phyloP scores from a whole-genome alignment of 768 basidiomycete genomes.

The Hydnum rufescens region DNA sequence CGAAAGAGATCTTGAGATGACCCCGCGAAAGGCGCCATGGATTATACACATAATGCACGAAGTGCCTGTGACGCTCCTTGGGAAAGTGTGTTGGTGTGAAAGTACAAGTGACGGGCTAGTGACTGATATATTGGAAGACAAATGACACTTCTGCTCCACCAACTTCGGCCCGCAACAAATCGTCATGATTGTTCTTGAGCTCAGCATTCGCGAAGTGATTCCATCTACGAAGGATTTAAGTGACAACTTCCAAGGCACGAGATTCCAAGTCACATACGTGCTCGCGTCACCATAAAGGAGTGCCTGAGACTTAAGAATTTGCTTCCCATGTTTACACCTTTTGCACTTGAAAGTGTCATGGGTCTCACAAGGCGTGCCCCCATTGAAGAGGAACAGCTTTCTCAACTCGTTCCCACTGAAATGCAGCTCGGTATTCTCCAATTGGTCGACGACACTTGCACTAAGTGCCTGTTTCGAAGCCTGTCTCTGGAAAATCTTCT shows the following conservation, averaged over 20 bases:
- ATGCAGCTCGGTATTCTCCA: constrained; percentile 86
- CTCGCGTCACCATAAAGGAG: constrained; percentile 91
- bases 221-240: constrained; percentile 40
- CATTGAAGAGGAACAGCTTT: constrained; percentile 82
- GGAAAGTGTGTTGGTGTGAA: no score
- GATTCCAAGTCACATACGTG: constrained; percentile 43
- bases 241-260: not conserved
- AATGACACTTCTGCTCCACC: constrained; percentile 74
- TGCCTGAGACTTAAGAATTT: constrained; percentile 62
- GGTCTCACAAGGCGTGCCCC: constrained; percentile 73
- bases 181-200: constrained; percentile 83
- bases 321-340: constrained; percentile 71
- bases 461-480: constrained; percentile 92
- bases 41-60: no score
- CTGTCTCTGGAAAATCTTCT: constrained; percentile 97
- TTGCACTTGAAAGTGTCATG: constrained; percentile 98
- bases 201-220: constrained; percentile 89
- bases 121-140: constrained; percentile 91
- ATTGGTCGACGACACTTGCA: constrained; percentile 95
- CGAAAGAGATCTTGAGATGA: not conserved
- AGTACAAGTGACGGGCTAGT: no score
- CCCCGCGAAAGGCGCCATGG: no score
- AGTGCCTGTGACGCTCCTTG: no score
- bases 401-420: constrained; percentile 79
- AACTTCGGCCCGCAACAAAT: constrained; percentile 77